Conservation (phyloP, 2,329 filamentous ascomycete species). For the Didymosphaeria variabile region DNA sequence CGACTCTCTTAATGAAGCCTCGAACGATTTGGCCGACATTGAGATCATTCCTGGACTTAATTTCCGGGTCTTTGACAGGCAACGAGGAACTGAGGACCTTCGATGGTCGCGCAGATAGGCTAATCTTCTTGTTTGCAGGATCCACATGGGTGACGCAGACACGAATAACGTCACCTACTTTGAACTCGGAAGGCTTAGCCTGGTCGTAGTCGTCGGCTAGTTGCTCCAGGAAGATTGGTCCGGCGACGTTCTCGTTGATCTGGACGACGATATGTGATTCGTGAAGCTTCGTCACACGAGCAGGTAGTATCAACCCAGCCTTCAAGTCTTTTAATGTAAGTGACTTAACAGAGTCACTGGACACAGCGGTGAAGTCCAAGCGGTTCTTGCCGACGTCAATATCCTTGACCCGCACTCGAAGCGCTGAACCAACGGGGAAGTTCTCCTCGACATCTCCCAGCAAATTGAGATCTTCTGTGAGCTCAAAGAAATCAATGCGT, state of each 20-base stretch:
- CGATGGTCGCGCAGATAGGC: conserved; percentile 84
- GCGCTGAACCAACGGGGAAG: conserved; percentile 89
- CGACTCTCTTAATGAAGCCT: conserved; percentile 90
- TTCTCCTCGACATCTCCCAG: conserved; percentile 78
- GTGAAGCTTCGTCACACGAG: conserved; percentile 83
- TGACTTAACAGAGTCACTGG: conserved; percentile 63
- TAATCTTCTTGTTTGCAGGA: conserved; percentile 81
- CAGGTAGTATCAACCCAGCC: conserved; percentile 81
- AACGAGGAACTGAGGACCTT: conserved; percentile 88
- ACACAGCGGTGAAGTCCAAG: conserved; percentile 83
- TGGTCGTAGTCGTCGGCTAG: conserved; percentile 86
- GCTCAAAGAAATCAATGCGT: conserved; percentile 81
- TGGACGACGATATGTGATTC: conserved; percentile 87
- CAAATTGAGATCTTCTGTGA: conserved; percentile 84
- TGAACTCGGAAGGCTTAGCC: conserved; percentile 76
- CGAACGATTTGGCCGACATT: conserved; percentile 81
- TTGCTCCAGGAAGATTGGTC: conserved; percentile 82
- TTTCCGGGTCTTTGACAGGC: conserved; percentile 80
- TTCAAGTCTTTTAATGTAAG: conserved; percentile 77
- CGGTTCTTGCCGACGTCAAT: conserved; percentile 77
- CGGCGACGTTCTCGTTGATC: conserved; percentile 80
- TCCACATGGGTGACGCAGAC: conserved; percentile 88
- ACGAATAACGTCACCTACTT: conserved; percentile 85
- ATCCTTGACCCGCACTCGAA: conserved; percentile 79
- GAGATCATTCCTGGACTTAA: conserved; percentile 75